Base-by-base conservation (phyloP, 495 filamentous ascomycete species). In the Neurospora sp. region DNA sequence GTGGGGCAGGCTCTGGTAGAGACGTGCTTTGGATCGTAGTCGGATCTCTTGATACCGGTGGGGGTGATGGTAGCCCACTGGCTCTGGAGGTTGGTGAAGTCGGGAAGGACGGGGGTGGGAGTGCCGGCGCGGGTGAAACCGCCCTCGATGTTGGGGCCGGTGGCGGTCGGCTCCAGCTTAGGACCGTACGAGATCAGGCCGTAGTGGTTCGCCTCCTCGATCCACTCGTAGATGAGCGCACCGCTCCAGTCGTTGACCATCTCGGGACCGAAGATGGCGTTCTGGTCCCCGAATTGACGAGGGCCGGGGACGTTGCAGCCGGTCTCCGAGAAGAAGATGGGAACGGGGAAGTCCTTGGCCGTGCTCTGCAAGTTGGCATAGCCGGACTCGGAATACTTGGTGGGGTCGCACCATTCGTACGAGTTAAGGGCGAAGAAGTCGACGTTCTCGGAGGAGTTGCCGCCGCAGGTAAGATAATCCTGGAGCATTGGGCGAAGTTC, bases 401-500 rank as follows among this genome's bases (percentile, higher is more conserved):
- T 82, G n/a, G 88, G 84, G 72, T 90, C 87, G 76, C 94, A 97
- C 94, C 94, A 97, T 78, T 93, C 90, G 76, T 97, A 97, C 46
- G 93, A 92, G 77, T 97, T 96, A 42, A 97, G 84, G 16, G 89
- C 86, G 80, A 92, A 97, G 83, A 96, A 95, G 78, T 97, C 94
- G 73, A 95, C 83, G 12, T 87, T 87, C 75, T 95, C 92, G 8
- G 88, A 88, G 31, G 84, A 38, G 77, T 95, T 89, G 70, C 81
- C 82, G 66, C 89, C 89, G 81, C 94, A 97, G 12, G 92, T 91
- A 40, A 97, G 83, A 81, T 97, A 97, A 78, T 97, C 90, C 81
- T 97, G 94, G 2, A 97, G 85, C 89, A 91, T 93, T 41, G 94
- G 93, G 23, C 94, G 90, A 54, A 96, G 88, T 59, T 88, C 85